Evolutionary conservation across 2,329 filamentous ascomycete genomes (phyloP).

Genomic region (Madurella fahalii): DNA sequence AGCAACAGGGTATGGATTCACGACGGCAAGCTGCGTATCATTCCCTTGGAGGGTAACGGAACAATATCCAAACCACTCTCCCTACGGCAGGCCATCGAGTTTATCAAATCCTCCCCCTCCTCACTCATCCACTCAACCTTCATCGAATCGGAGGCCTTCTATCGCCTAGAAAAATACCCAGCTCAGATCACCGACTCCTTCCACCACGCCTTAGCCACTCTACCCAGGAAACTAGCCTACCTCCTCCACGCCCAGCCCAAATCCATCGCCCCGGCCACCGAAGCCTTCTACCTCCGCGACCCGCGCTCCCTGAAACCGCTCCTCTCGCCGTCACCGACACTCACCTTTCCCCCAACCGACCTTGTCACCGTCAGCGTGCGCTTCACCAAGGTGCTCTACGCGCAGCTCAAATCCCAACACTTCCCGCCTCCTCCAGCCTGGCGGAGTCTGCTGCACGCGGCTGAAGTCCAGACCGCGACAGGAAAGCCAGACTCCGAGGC

Average conservation of each 20-base stretch:
- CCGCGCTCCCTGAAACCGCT: slow-evolving; percentile 69
- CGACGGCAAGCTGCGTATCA: slow-evolving; percentile 67
- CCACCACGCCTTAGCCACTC: slow-evolving; percentile 68
- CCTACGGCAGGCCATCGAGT: slow-evolving; percentile 59
- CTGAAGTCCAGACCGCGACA: slow-evolving; percentile 23
- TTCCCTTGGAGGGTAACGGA: slow-evolving; percentile 50
- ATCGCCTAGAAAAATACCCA: slow-evolving; percentile 81
- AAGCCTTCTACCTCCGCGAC: slow-evolving; percentile 90
- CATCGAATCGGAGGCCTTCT: slow-evolving; percentile 86
- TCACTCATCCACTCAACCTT: slow-evolving; percentile 66
- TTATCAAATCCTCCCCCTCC: slow-evolving; percentile 53
- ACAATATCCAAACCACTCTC: slow-evolving; percentile 47
- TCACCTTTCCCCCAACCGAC: slow-evolving; percentile 71
- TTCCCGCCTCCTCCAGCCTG: slow-evolving; percentile 62
- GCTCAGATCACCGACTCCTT: slow-evolving; percentile 66
- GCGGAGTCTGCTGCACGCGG: slow-evolving; percentile 37
- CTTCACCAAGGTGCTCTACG: slow-evolving; percentile 87
- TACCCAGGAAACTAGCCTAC: slow-evolving; percentile 79
- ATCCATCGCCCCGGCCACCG: slow-evolving; percentile 76
- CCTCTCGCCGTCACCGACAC: slow-evolving; percentile 47
- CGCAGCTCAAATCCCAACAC: slow-evolving; percentile 82
- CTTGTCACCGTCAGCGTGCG: slow-evolving; percentile 73
- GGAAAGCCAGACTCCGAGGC: slow-evolving; percentile 9
- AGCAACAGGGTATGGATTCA: slow-evolving; percentile 88
- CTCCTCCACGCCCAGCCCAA: slow-evolving; percentile 71